Conservation (phyloP, 2,329 filamentous ascomycete genomes). For the Ceratocystis alfenasii region DNA sequence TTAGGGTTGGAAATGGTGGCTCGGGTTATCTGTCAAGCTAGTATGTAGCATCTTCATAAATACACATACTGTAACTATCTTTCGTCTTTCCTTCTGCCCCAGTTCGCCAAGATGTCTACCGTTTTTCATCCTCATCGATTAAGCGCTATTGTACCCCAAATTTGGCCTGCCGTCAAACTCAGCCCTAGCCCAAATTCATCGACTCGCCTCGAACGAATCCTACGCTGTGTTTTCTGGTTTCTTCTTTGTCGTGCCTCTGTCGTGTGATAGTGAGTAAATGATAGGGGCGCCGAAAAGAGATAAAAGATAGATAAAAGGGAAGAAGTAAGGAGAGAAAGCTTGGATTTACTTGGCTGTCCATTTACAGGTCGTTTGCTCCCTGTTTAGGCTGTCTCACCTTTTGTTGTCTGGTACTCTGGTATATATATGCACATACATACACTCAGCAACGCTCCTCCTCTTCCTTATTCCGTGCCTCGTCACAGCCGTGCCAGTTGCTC, state of each 20-base stretch:
- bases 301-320: too few relatives aligned
- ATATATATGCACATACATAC: too few relatives aligned
- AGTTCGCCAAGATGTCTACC: neutral
- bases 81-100: neutral
- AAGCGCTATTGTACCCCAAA: conserved; percentile 2
- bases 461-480: too few relatives aligned
- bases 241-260: neutral
- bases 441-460: too few relatives aligned
- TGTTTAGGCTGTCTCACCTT: neutral
- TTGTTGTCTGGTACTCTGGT: neutral
- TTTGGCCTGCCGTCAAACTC: neutral
- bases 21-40: too few relatives aligned
- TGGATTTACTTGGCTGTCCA: neutral
- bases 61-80: neutral
- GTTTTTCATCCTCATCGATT: neutral
- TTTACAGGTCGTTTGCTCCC: neutral
- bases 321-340: neutral
- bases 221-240: neutral
- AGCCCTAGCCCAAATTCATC: conserved; percentile 7
- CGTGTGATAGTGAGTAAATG: neutral
- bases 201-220: conserved; percentile 4
- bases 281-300: too few relatives aligned
- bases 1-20: too few relatives aligned
- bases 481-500: too few relatives aligned
- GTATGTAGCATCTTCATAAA: neutral